These are phyloP conservation scores for Sugiyamaella smithiae DNA, from an alignment of 805 yeast species.

Conservation along the genomic window DNA sequence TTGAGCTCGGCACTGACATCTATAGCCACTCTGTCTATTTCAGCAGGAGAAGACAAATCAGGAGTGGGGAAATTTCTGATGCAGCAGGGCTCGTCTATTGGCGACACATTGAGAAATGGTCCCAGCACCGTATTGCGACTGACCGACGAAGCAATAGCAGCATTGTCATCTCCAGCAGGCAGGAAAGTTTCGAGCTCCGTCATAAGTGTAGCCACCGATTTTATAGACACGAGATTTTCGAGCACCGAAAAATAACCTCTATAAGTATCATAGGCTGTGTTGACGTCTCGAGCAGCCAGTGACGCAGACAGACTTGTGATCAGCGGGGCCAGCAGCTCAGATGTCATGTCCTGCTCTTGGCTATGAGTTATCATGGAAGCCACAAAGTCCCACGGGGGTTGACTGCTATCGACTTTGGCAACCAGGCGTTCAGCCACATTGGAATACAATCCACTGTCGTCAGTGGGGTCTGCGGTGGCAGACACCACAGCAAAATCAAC, in stretches of 20 bases:
- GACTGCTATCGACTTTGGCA: slow-evolving; percentile 9
- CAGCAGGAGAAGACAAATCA: slow-evolving; percentile 18
- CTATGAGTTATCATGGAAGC: slow-evolving; percentile 56
- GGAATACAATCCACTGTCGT: slow-evolving; percentile 12
- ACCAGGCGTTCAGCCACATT: slow-evolving; percentile 18
- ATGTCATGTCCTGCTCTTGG: slow-evolving; percentile 60
- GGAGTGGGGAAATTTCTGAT: slow-evolving; percentile 25
- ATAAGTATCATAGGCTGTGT: slow-evolving; percentile 40
- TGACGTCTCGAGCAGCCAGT: slow-evolving; percentile 35
- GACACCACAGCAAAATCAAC: slow-evolving; percentile 46
- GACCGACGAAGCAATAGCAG: slow-evolving; percentile 41
- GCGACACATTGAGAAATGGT: slow-evolving; percentile 71
- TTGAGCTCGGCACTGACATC: slow-evolving; percentile 28
- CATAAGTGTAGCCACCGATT: slow-evolving; percentile 58
- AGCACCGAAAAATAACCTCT: slow-evolving; percentile 49
- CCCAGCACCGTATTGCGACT: slow-evolving; percentile 71
- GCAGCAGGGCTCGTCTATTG: slow-evolving; percentile 44
- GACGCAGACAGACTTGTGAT: slow-evolving; percentile 34
- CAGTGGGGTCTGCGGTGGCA: slow-evolving; percentile 23
- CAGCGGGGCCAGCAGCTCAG: slow-evolving; percentile 53
- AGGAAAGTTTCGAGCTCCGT: slow-evolving; percentile 55
- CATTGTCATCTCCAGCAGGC: slow-evolving; percentile 39
- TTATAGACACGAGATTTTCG: slow-evolving; percentile 54
- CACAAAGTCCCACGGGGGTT: slow-evolving; percentile 45
- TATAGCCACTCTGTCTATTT: slow-evolving; percentile 15